phyloP scores from a whole-genome alignment of 2,329 filamentous ascomycete genomes.

The Helicocarpus griseus region DNA sequence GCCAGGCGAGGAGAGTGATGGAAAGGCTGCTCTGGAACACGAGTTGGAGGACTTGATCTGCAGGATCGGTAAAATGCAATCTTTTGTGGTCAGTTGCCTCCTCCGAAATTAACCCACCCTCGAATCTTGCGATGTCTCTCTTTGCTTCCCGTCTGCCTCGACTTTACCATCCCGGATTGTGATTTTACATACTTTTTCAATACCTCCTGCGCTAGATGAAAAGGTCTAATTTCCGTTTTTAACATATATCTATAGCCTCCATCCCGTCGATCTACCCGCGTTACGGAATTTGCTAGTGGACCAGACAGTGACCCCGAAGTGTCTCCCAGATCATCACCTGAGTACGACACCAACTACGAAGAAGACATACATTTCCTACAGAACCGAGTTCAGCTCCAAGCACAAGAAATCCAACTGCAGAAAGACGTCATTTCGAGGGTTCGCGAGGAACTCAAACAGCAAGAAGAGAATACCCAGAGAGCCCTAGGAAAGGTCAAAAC shows the following conservation, averaged over 20 bases:
- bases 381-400: constrained; percentile 88
- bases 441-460: constrained; percentile 73
- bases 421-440: constrained; percentile 77
- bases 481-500: constrained; percentile 75
- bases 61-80: constrained; percentile 74
- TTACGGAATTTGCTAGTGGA: constrained; percentile 25
- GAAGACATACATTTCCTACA: constrained; percentile 77
- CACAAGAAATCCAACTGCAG: constrained; percentile 80
- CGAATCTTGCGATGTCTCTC: constrained; percentile 7
- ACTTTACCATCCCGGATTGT: no score
- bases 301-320: constrained; percentile 44
- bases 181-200: not conserved
- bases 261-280: constrained; percentile 27
- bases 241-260: constrained; percentile 24
- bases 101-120: constrained; percentile 2
- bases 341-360: constrained; percentile 54
- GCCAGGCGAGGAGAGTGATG: constrained; percentile 64
- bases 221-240: constrained; percentile 9
- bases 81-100: constrained; percentile 49
- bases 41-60: constrained; percentile 71
- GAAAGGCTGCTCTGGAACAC: constrained; percentile 69
- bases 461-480: constrained; percentile 74
- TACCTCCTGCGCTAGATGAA: not conserved
- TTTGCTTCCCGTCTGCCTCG: not conserved
- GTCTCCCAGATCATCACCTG: constrained; percentile 34